Evolutionary conservation across 108 stramenopile genomes (phyloP).

Genomic region (Phaeodactylum tricornutum): DNA sequence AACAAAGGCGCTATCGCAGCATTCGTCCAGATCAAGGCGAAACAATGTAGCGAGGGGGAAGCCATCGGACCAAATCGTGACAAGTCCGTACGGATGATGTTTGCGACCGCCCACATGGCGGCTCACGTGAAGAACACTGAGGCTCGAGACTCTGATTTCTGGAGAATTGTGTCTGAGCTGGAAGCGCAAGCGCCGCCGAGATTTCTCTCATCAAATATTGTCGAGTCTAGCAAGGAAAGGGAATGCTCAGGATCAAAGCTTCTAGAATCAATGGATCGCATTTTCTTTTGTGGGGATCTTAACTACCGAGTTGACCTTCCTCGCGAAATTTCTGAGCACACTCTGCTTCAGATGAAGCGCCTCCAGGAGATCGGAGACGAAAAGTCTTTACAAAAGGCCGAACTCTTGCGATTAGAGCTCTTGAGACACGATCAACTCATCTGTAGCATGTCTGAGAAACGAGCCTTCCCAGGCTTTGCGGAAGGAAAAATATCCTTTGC

Average conservation of each 20-base stretch:
- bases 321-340: slow-evolving; percentile 53
- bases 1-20: slow-evolving; percentile 87
- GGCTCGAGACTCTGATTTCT: slow-evolving; percentile 75
- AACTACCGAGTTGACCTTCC: slow-evolving; percentile 80
- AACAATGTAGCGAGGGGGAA: slow-evolving; percentile 5
- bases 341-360: slow-evolving; percentile 13
- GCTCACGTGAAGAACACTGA: slow-evolving; percentile 82
- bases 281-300: slow-evolving; percentile 80
- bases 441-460: slow-evolving; percentile 42
- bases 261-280: slow-evolving; percentile 59
- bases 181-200: slow-evolving; percentile 71
- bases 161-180: slow-evolving; percentile 69
- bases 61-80: not conserved
- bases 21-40: slow-evolving; percentile 48
- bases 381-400: not conserved
- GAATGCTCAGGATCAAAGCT: slow-evolving; percentile 38
- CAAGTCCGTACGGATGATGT: slow-evolving; percentile 59
- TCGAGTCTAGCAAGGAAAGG: slow-evolving; percentile 3
- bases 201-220: slow-evolving; percentile 36
- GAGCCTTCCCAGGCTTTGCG: slow-evolving; percentile 58
- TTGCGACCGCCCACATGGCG: slow-evolving; percentile 77
- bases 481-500: slow-evolving; percentile 74
- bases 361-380: not conserved
- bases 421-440: slow-evolving; percentile 68
- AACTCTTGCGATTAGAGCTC: slow-evolving; percentile 19